These are phyloP conservation scores for Yarrowia osloensis DNA, from an alignment of 805 yeast species.

Conservation along the genomic window DNA sequence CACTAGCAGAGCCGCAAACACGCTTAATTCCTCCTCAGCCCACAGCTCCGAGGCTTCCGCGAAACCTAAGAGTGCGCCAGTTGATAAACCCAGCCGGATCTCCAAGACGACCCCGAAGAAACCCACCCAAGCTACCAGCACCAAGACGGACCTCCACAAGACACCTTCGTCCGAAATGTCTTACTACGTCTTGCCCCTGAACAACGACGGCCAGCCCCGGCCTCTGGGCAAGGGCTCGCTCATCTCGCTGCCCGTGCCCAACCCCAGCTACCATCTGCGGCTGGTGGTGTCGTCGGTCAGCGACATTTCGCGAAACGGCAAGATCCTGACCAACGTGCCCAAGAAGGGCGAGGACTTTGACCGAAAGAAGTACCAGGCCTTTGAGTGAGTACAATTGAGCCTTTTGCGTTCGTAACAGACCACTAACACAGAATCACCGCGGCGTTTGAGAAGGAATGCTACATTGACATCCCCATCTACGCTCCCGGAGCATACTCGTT, in stretches of 20 bases:
- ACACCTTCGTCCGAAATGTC: background rate
- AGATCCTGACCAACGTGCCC: constrained; percentile 74
- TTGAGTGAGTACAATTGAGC: constrained; percentile 39
- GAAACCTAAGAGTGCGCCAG: background rate
- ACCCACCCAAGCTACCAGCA: background rate
- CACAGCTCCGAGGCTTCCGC: background rate
- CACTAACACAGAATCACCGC: constrained; percentile 47
- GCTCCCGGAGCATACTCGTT: constrained; percentile 80
- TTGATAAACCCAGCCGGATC: background rate
- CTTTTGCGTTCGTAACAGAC: no score
- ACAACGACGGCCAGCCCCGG: constrained; percentile 39
- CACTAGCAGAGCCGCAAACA: no score
- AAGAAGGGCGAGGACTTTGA: constrained; percentile 50
- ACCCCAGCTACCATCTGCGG: constrained; percentile 49
- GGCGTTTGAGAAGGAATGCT: constrained; percentile 65
- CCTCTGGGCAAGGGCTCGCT: constrained; percentile 44
- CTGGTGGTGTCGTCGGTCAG: constrained; percentile 76
- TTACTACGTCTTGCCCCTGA: constrained; percentile 36
- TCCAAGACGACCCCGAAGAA: background rate
- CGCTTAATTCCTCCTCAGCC: constrained; percentile 4
- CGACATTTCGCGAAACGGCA: constrained; percentile 67
- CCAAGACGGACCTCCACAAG: background rate
- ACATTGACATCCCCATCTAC: constrained; percentile 61
- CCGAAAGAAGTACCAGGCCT: constrained; percentile 56
- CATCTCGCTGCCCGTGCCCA: constrained; percentile 46